Base-by-base conservation (phyloP, 352 stramenopile genomes). In the Phytopythium litorale region DNA sequence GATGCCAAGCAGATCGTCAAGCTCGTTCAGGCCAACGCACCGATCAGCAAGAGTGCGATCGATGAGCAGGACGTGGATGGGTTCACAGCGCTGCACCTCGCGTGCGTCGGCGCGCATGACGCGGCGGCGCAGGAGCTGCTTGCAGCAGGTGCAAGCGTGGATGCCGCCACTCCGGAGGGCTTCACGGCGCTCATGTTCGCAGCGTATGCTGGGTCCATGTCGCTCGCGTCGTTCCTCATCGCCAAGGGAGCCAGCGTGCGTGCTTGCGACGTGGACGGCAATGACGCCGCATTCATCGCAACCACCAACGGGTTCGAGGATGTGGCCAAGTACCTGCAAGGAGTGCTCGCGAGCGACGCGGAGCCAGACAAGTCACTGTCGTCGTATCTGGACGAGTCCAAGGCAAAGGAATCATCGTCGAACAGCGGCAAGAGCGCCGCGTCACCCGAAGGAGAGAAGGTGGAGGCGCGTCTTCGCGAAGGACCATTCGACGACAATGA, bases 171-270 rank as follows among this genome's bases (percentile, higher is more conserved):
- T 15, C 73, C 73, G n/a, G 76, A 85, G 58, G 73, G 76, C 25
- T 85, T 85, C 64, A 82, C 76, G 16, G 76, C 76, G 35, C 69
- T 85, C 61, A 80, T 81, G 71, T 85, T 85, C 49, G 73, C 73
- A 25, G 76, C 76, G 12, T 82, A 75, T 67, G 63, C 68, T 49
- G 76, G 76, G 23, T 74, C 71, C 19, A 54, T 82, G 3, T 72
- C 65, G 25, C 68, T 85, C 19, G 76, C 72, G 33, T 65, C 71
- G 55, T 74, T 68, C 19, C 62, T 85, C 0, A 62, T 79, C 3
- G 65, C 68, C 9, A 66, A 72, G 13, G 73, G 73, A 25, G 73
- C 76, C 21, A 67, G 78, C 40, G 50, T 79, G 16, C 56, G 63
- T 18, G 73, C 73, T 7, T 65, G 66, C 51, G 76, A 85, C 59